Evolutionary conservation across 2,329 filamentous ascomycete genomes (phyloP).

Genomic region (Thermochaetoides dissita): DNA sequence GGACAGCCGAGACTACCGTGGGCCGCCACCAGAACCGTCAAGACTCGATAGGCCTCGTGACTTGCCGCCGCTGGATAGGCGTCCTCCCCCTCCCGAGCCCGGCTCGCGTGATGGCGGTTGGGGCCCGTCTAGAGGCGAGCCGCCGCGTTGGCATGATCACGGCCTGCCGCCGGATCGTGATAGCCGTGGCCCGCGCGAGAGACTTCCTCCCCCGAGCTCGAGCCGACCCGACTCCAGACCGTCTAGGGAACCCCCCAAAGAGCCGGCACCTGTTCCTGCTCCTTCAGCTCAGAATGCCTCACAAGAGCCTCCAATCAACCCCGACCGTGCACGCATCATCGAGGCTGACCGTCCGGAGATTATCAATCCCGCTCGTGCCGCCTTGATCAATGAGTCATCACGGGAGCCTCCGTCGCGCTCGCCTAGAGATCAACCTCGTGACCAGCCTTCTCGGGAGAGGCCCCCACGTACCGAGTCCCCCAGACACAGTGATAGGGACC

Average conservation of each 20-base stretch:
- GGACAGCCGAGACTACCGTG: slow-evolving; percentile 18
- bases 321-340: slow-evolving; percentile 33
- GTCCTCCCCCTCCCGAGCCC: slow-evolving; percentile 16
- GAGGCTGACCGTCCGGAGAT: slow-evolving; percentile 24
- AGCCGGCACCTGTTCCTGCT: slow-evolving; percentile 20
- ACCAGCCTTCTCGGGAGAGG: slow-evolving; percentile 26
- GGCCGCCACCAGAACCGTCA: slow-evolving; percentile 11
- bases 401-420: slow-evolving; percentile 24
- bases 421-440: slow-evolving; percentile 25
- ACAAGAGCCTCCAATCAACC: slow-evolving; percentile 38
- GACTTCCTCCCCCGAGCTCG: slow-evolving; percentile 16
- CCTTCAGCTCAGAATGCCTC: slow-evolving; percentile 18
- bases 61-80: slow-evolving; percentile 26
- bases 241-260: slow-evolving; percentile 14
- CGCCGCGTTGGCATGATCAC: slow-evolving; percentile 25
- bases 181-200: slow-evolving; percentile 24
- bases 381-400: slow-evolving; percentile 26
- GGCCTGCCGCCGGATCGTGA: slow-evolving; percentile 18
- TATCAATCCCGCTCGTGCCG: slow-evolving; percentile 35
- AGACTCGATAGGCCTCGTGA: slow-evolving; percentile 27
- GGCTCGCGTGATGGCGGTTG: slow-evolving; percentile 4
- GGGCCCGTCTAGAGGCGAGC: slow-evolving; percentile 19
- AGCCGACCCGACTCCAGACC: slow-evolving; percentile 14
- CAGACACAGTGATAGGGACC: slow-evolving; percentile 24
- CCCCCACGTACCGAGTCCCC: slow-evolving; percentile 34